Conservation (phyloP, 305 asterid species). For the Stenogyne calaminthoides region DNA sequence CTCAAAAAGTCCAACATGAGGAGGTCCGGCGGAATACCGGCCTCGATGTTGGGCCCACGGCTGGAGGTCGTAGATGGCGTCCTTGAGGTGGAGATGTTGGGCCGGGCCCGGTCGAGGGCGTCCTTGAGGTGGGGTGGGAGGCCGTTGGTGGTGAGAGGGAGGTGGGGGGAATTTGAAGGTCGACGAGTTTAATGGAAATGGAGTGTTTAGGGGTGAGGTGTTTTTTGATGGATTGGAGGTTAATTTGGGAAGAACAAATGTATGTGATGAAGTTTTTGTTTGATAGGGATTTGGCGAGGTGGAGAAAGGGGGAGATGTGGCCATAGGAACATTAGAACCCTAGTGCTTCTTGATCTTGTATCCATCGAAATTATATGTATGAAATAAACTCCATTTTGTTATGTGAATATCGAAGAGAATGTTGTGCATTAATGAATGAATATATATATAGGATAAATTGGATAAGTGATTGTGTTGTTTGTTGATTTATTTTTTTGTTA, state of each 20-base stretch:
- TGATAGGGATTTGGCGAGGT: slow-evolving; percentile 60
- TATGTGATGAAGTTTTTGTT: slow-evolving; percentile 46
- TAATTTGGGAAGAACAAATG: slow-evolving; percentile 52
- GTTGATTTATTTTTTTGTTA: no score
- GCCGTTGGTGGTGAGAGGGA: slow-evolving; percentile 65
- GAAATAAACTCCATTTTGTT: no score
- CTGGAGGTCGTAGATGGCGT: slow-evolving; percentile 65
- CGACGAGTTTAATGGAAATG: slow-evolving; percentile 51
- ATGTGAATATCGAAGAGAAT: no score
- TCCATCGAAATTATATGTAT: slow-evolving; percentile 33
- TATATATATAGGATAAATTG: no score
- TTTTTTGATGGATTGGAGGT: slow-evolving; percentile 40
- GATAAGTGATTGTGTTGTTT: no score
- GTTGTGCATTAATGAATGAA: no score
- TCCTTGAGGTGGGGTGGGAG: slow-evolving; percentile 62
- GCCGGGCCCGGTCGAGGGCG: slow-evolving; percentile 48
- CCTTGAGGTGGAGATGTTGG: slow-evolving; percentile 45
- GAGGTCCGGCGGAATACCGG: slow-evolving; percentile 50
- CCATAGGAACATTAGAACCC: slow-evolving; percentile 68
- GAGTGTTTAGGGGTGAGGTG: slow-evolving; percentile 40
- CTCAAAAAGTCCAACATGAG: slow-evolving; percentile 48
- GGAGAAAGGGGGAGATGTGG: slow-evolving; percentile 62
- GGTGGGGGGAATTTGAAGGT: slow-evolving; percentile 56
- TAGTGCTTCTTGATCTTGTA: slow-evolving; percentile 33
- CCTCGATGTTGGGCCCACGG: slow-evolving; percentile 54